phyloP scores from a whole-genome alignment of 2,329 filamentous ascomycete genomes.

The Thermothelomyces thermophilus region DNA sequence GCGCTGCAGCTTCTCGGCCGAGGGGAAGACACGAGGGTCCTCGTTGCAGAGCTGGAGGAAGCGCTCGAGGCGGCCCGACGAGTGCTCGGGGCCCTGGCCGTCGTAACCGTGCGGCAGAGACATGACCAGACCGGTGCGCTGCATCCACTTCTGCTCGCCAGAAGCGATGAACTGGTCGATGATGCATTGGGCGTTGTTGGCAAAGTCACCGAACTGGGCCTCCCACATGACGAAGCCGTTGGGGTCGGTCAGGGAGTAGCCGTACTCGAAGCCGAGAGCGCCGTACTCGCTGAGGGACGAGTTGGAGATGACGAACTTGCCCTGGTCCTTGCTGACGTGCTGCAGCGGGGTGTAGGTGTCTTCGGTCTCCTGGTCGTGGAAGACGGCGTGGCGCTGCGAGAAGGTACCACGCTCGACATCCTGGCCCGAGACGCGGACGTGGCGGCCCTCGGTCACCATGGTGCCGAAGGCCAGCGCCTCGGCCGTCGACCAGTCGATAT shows the following conservation, averaged over 20 bases:
- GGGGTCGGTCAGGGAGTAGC: slow-evolving; percentile 93
- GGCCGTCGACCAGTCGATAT: slow-evolving; percentile 95
- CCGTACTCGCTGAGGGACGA: slow-evolving; percentile 69
- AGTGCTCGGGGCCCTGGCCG: slow-evolving; percentile 96
- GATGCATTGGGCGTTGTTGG: slow-evolving; percentile 98
- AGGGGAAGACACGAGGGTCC: slow-evolving; percentile 88
- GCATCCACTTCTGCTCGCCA: slow-evolving; percentile 97
- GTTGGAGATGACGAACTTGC: slow-evolving; percentile 93
- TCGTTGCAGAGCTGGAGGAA: slow-evolving; percentile 97
- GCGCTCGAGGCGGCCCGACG: slow-evolving; percentile 92
- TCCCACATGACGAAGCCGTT: slow-evolving; percentile 99
- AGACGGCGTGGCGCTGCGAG: slow-evolving; percentile 92
- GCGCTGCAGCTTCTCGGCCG: slow-evolving; percentile 80
- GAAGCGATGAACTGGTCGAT: slow-evolving; percentile 99
- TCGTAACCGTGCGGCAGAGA: slow-evolving; percentile 97
- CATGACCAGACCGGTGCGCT: slow-evolving; percentile 93
- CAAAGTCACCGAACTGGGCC: slow-evolving; percentile 98
- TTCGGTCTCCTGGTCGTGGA: slow-evolving; percentile 96
- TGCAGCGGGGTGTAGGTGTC: slow-evolving; percentile 88
- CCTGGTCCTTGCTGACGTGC: slow-evolving; percentile 83
- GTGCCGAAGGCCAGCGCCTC: slow-evolving; percentile 93
- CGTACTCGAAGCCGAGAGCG: slow-evolving; percentile 94
- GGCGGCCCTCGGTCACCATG: slow-evolving; percentile 86
- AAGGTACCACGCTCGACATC: slow-evolving; percentile 99
- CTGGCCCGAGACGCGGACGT: slow-evolving; percentile 95